Evolutionary conservation across 148 eudicot genomes (phyloP), one percentile per base, ranked within the genome.

Genomic region (Camellia granthamiana): DNA sequence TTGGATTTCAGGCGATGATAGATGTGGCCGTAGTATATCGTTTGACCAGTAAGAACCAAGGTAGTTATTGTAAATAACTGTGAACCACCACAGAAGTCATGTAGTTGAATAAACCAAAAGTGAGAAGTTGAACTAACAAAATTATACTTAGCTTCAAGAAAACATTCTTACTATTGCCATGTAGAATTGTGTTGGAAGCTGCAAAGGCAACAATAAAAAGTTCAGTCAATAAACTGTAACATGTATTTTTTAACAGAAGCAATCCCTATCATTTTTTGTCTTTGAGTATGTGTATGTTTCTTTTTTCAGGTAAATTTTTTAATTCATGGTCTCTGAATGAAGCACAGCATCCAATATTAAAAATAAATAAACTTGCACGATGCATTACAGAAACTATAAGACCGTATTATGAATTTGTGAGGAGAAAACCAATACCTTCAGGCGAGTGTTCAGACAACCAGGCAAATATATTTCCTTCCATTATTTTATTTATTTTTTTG

Each of bases 171-270:
- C 97, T 85, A 93, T 18, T 77, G 97, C 97, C 88, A 80, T 90
- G 81, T 93, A 93, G 80, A 84, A 88, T 76, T 93, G 97, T 51
- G 97, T 93, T 44, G 97, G 93, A 78, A 93, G 97, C 97, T 93
- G 97, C 85, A 87, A 62, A 72, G 70, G 51, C 44, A 81, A 85
- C 60, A 49, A 41, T 38, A 69, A 54, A 80, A 1, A 51, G 72
- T 67, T 11, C 46, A 49, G 56, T 65, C 59, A 64, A 62, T 41
- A 72, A 46, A 61, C 67, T 69, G 78, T 16, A 46, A 52, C 43
- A 23, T 46, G 23, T 61, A n/a, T 43, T 15, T 58, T 30, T n/a
- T 3, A 46, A 5, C 7, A 3, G 78, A 58, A 44, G 52, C 66
- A 58, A 61, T 44, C 51, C 47, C 38, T 10, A 60, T 4, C 5